Conservation (phyloP, 768 basidiomycete species). For the Paxillus involutus region DNA sequence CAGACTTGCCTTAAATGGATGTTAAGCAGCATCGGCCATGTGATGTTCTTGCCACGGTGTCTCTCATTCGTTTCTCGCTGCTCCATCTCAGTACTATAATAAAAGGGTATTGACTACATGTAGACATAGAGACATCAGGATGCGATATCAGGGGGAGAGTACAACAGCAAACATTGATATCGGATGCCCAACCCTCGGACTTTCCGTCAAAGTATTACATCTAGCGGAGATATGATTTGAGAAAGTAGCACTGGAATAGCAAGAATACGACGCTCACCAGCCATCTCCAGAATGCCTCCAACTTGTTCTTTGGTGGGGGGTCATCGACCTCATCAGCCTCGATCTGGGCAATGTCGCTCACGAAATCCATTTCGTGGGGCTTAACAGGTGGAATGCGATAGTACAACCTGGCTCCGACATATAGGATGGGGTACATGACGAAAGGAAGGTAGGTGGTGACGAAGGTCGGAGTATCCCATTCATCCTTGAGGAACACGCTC, state of each 20-base stretch:
- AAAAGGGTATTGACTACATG: neutral
- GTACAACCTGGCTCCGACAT: conserved; percentile 55
- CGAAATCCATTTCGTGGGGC: conserved; percentile 82
- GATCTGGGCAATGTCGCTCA: conserved; percentile 65
- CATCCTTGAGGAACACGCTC: conserved; percentile 49
- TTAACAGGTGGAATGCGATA: conserved; percentile 21
- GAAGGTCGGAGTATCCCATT: conserved; percentile 65
- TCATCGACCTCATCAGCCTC: conserved; percentile 73
- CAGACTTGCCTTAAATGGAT: no score
- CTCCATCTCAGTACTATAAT: no score
- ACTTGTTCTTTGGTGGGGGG: conserved; percentile 62
- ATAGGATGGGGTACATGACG: conserved; percentile 74
- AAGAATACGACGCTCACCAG: conserved; percentile 49
- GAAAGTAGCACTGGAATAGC: neutral
- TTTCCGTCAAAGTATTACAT: neutral
- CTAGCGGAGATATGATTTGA: neutral
- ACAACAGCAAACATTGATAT: neutral
- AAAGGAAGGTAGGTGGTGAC: conserved; percentile 82
- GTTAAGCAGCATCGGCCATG: no score
- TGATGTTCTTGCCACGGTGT: no score
- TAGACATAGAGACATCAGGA: neutral
- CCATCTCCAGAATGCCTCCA: conserved; percentile 77
- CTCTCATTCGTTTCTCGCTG: no score
- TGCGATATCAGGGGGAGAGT: neutral
- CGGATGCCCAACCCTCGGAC: neutral